A percentile compares a stretch with the other conserved stretches of the same genome.
Conservation (phyloP, 768 basidiomycete species). For the Boletus sp. region DNA sequence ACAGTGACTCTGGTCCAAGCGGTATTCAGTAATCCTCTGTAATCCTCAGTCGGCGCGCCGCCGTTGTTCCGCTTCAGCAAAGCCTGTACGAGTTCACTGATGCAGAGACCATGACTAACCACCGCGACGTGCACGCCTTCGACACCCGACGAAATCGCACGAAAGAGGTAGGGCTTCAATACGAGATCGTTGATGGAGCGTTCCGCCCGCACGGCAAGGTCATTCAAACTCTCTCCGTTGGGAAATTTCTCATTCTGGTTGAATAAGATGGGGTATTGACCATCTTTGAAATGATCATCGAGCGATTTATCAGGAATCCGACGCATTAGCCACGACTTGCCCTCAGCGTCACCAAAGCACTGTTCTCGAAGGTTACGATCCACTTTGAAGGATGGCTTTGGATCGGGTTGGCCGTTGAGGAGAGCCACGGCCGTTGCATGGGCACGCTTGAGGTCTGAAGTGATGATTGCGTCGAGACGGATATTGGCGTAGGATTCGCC, state of each 20-base stretch:
- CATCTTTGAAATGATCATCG: constrained; percentile 49
- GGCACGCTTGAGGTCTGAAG: constrained; percentile 67
- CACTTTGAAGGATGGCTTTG: constrained; percentile 44
- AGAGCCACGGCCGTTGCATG: constrained; percentile 58
- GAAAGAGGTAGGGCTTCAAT: constrained; percentile 48
- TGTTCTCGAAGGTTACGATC: constrained; percentile 63
- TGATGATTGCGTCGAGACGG: constrained; percentile 53
- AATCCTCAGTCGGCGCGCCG: constrained; percentile 27
- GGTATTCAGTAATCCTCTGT: constrained; percentile 60
- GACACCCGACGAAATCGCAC: constrained; percentile 37
- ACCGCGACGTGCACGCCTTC: constrained; percentile 54
- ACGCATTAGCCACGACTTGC: constrained; percentile 42
- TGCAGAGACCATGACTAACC: constrained; percentile 75
- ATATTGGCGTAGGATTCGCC: constrained; percentile 48
- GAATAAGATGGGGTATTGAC: constrained; percentile 49
- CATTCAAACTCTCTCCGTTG: constrained; percentile 67
- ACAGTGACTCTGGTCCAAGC: constrained; percentile 62
- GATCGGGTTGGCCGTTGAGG: constrained; percentile 43
- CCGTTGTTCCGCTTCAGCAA: constrained; percentile 44
- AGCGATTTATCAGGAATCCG: constrained; percentile 30
- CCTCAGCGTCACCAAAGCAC: constrained; percentile 68
- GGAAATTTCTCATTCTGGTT: constrained; percentile 55
- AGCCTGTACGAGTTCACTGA: constrained; percentile 54
- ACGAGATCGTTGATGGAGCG: constrained; percentile 49
- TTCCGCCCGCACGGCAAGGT: constrained; percentile 55